A percentile compares a stretch with the other conserved stretches of the same genome.
Evolutionary conservation across 2,329 filamentous ascomycete genomes (phyloP).

Genomic region (Alternaria alternata): DNA sequence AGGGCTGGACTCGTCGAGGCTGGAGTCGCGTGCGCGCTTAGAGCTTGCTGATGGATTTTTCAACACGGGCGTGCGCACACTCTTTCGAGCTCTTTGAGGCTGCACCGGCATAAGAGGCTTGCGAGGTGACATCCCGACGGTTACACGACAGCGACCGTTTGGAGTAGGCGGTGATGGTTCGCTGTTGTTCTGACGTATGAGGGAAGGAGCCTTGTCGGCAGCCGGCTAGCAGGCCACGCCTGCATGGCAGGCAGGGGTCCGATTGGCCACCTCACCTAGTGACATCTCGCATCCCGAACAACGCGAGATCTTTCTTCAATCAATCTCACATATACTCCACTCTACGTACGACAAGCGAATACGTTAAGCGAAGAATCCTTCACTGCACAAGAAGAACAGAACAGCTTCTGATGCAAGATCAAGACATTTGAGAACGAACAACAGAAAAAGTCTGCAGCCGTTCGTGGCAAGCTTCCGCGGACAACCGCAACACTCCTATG

Average conservation of each 20-base stretch:
- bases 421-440: background rate
- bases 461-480: background rate
- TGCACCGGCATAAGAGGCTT: background rate
- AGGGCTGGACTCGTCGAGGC: background rate
- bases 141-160: background rate
- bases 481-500: background rate
- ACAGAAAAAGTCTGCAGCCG: background rate
- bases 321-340: background rate
- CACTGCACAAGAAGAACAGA: background rate
- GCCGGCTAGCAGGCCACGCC: slow-evolving; percentile 7
- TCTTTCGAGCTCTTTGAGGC: background rate
- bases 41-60: slow-evolving; percentile 1
- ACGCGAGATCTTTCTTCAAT: background rate
- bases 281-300: background rate
- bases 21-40: background rate
- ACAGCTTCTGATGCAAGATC: background rate
- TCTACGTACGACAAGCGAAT: background rate
- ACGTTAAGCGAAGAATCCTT: background rate
- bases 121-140: background rate
- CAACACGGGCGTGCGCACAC: slow-evolving; percentile 7
- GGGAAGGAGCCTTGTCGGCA: background rate
- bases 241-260: background rate
- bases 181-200: background rate
- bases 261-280: background rate
- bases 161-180: background rate